Base-by-base conservation (phyloP, 2,329 filamentous ascomycete genomes). In the Paecilomyces variotii region DNA sequence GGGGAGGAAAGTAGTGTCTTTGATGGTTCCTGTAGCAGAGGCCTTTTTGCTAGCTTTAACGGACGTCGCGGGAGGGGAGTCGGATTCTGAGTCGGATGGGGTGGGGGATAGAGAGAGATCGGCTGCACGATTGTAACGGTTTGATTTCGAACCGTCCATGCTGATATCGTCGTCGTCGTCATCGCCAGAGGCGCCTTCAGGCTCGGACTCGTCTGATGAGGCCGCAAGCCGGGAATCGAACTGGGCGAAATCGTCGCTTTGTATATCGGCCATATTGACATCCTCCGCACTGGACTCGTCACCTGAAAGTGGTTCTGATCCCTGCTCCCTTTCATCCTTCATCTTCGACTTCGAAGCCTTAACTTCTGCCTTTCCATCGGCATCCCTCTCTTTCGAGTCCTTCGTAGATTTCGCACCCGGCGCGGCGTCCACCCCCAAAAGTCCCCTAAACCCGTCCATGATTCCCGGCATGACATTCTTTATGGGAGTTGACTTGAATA, bases 401-500 rank as follows among this genome's bases (percentile, higher is more conserved):
- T 52, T 54, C 6, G 19, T 12, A 56, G 58, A 56, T 49, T 60
- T 64, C 24, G 56, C 60, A 12, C 56, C 56, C 4, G 62, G 58
- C 25, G 59, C 57, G 51, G 70, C 64, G 3, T 72, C 69, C 25
- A 78, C 19, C 3, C 73, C 74, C 25, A 80, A 61, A 39, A 77
- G 57, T 55, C 65, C 68, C 24, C 71, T 69, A 57, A 81, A 72
- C 19, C 69, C 74, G 39, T 67, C 66, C 67, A 80, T 70, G 27
- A 80, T 73, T 35, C 75, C 75, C 25, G 78, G 76, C 51, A 86
- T 69, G 2, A 78, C 80, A 62, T 81, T 79, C 68, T 81, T 82
- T 11, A 85, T 82, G 0, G 82, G 82, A 57, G 78, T 80, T 12
- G 83, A 83, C 60, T 84, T 86, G 67, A 82, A 86, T 56, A 87